Evolutionary conservation across 345 rosid species (phyloP), one percentile per base, ranked within the genome.

Genomic region (Cardiospermum halicacabum): DNA sequence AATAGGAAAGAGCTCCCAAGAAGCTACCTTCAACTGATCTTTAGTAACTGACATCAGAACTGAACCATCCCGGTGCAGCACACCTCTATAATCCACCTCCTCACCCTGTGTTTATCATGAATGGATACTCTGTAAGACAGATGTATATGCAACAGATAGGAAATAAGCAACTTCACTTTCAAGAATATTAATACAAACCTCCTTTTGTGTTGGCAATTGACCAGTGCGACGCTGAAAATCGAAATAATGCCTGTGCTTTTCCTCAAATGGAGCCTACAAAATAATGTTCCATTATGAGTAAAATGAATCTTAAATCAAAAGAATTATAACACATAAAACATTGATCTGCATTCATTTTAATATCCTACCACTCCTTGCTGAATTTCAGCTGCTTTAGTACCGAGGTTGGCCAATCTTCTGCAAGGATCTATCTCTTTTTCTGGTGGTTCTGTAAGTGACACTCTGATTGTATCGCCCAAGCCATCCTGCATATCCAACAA

Each of bases 371-470:
- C 99, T 72, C 99, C 99, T 83, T 85, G 83, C 79, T 84, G 95
- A 62, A 86, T 75, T 56, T 82, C 69, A 60, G 96, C 88, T 55
- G 96, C 96, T 81, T 74, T 87, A 75, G 69, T 89, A 53, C 99
- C 96, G 5, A 94, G 95, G 77, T 89, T 83, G 67, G 95, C 97
- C 82, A 94, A 75, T 78, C 89, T 79, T 76, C 75, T 77, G 82
- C 96, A 94, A 7, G 99, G 99, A 74, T 94, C 99, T 70, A 94
- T 94, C 82, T 94, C 99, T 70, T 88, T 87, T 77, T 90, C 96
- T 34, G 99, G 97, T 50, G 97, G 79, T 76, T 91, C 99, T 3
- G 99, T 91, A 11, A 94, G 89, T 54, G 96, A 94, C 60, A 94
- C 99, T 72, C 97, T 82, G 71, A 94, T 91, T 58, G 99, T 94